Evolutionary conservation across 164 flowering plant species (phyloP).

Genomic region (Vitis cinerea): DNA sequence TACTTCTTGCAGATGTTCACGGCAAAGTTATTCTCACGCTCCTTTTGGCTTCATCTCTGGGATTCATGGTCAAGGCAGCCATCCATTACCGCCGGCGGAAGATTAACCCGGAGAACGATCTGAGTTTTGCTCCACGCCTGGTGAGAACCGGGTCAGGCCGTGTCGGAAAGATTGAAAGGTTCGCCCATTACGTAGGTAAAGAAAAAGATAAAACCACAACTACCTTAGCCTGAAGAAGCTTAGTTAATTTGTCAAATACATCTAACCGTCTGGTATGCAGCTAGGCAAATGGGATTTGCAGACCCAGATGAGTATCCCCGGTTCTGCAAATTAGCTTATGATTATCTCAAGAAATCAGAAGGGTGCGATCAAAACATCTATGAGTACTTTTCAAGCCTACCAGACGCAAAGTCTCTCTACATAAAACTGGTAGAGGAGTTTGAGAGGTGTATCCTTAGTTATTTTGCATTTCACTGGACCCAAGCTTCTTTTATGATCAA

Average conservation of each 20-base stretch:
- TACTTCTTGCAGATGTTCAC: neutral
- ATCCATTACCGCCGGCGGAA: conserved; percentile 21
- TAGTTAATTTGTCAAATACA: too few species aligned
- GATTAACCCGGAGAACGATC: conserved; percentile 8
- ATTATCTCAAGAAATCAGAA: conserved; percentile 56
- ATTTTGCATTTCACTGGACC: conserved; percentile 86
- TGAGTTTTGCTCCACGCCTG: conserved; percentile 42
- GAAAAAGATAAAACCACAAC: too few species aligned
- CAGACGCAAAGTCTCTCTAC: conserved; percentile 48
- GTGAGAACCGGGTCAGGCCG: conserved; percentile 52
- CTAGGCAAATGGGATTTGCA: conserved; percentile 78
- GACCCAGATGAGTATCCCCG: conserved; percentile 55
- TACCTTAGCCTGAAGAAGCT: too few species aligned
- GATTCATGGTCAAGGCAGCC: conserved; percentile 33
- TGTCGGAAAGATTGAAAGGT: conserved; percentile 52
- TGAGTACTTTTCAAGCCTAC: conserved; percentile 41
- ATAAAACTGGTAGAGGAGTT: conserved; percentile 70
- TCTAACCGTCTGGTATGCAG: conserved; percentile 27
- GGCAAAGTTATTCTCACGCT: conserved; percentile 26
- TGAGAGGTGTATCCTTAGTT: conserved; percentile 73
- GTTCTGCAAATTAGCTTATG: conserved; percentile 56
- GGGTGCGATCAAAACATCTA: conserved; percentile 57
- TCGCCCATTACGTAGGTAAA: conserved; percentile 85
- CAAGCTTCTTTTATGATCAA: conserved; percentile 57
- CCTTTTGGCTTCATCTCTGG: conserved; percentile 33